Evolutionary conservation across 345 rosid genomes (phyloP), one percentile per base, ranked within the genome.

Genomic region (Capsella bursapastoris): DNA sequence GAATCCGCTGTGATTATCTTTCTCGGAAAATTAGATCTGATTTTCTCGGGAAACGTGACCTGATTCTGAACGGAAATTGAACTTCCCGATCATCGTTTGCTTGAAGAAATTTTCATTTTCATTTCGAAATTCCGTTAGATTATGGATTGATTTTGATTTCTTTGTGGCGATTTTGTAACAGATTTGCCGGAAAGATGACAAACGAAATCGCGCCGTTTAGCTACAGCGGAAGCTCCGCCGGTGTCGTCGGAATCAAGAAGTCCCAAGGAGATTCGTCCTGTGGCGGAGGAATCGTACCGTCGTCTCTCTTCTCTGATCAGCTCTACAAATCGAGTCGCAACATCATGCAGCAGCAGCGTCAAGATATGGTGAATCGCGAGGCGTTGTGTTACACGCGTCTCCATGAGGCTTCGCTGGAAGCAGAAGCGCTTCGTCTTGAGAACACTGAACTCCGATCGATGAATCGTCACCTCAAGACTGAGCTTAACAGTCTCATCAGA

Each of bases 351-450:
- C 55, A 80, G 64, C 79, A 90, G 79, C 83, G 86, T 47, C 94
- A 86, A 65, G 86, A 87, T 66, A 87, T 88, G 51, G 79, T 80
- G 56, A 86, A 92, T 53, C 88, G 85, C 48, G 83, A 85, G 72
- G 91, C 88, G 76, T 87, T 91, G 78, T 90, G 94, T 57, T 77
- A 83, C 75, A 62, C 88, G 51, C 92, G 90, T 8, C 89, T 92
- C 65, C 87, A 78, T 10, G 77, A 73, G 50, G 83, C 87, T 12
- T 61, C 83, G 4, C 65, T 53, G 15, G 94, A 91, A 64, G 69
- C 87, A 3, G 92, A 88, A 45, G 75, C 80, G 11, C 82, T 93
- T 47, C 88, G 88, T 57, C 73, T 64, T 7, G 93, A 93, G 78
- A 93, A 91, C 70, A 80, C 77, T 0, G 82, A 83, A 56, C 92